Base-by-base conservation (phyloP, 2,329 filamentous ascomycete species). In the Aspergillus pseudonomiae region DNA sequence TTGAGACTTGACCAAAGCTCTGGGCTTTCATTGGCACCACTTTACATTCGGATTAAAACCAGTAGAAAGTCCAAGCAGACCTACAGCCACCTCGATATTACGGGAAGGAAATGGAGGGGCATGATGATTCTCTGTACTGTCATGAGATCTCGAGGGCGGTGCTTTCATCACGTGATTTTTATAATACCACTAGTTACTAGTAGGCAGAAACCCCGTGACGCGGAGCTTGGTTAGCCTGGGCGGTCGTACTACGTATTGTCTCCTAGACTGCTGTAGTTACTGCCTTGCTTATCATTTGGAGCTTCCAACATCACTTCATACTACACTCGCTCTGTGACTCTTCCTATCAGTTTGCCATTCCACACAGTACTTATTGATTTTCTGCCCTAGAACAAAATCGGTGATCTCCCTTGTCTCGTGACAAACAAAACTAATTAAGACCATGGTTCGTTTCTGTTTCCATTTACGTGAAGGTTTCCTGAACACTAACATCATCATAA, bases 181-280 rank as follows among this genome's bases (percentile, higher is more conserved):
- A 54, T 59, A 41, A 48, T 32, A 36, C 34, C 14, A 36, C 34
- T 36, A 36, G 34, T 36, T 16, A 24, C 21, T 24, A 58, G n/a
- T 52, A 58, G 63, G 63, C 65, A 75, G 73, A 75, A 71, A 72
- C 70, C 67, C 70, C 73, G 73, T 75, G 73, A 75, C 73, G 72
- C 71, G 70, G 68, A 59, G 57, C n/a, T 43, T 16, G 14, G 34
- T 36, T 36, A 21, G 36, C 19, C n/a, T 28, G 14, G 32, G 57
- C 26, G 39, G 57, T 59, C 34, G 36, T 50, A 28, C 57, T 32
- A 43, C 26, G 45, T 50, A 58, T 36, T 1, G 24, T 19, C 54
- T 5, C 46, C 16, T 56, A 21, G 36, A n/a, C n/a, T 56, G 34
- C 14, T 2, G 53, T 28, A 16, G 16, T 36, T 43, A 43, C n/a